A percentile compares a stretch with the other conserved stretches of the same genome.
phyloP scores from a whole-genome alignment of 495 filamentous ascomycete genomes.

The Pyrenula aspistea region DNA sequence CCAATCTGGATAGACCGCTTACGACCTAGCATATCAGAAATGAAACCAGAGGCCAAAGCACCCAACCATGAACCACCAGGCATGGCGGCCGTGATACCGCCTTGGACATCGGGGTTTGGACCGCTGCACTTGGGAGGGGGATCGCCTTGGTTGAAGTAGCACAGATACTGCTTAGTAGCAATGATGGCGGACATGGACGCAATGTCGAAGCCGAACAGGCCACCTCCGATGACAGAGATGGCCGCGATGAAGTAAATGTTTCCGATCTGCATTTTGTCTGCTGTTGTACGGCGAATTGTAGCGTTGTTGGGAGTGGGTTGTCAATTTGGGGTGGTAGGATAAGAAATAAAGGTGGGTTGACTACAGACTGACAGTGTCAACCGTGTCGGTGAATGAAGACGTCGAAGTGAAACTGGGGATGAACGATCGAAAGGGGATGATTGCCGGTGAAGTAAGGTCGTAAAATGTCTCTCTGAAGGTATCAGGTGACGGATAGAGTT shows the following conservation, averaged over 20 bases:
- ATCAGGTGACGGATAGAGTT: background rate
- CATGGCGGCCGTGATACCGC: constrained; percentile 60
- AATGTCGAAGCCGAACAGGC: constrained; percentile 75
- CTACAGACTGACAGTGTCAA: background rate
- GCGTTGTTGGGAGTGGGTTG: background rate
- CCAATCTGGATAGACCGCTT: constrained; percentile 55
- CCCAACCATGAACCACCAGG: constrained; percentile 65
- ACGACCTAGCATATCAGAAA: constrained; percentile 57
- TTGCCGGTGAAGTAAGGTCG: background rate
- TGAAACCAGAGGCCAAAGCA: constrained; percentile 51
- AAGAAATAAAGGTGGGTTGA: background rate
- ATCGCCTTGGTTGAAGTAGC: constrained; percentile 47
- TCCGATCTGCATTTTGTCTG: constrained; percentile 26
- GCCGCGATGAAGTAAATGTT: constrained; percentile 67
- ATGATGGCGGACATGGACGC: constrained; percentile 72
- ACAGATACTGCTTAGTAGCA: constrained; percentile 41
- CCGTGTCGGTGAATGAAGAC: background rate
- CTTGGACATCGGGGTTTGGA: constrained; percentile 34
- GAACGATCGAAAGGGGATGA: background rate
- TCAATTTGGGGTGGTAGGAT: background rate
- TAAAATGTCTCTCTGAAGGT: background rate
- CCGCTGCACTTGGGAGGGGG: constrained; percentile 29
- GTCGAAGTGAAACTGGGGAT: background rate
- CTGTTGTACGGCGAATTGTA: background rate
- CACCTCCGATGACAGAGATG: constrained; percentile 66